Base-by-base conservation (phyloP, 306 rosid species). In the Dryas octopetala region DNA sequence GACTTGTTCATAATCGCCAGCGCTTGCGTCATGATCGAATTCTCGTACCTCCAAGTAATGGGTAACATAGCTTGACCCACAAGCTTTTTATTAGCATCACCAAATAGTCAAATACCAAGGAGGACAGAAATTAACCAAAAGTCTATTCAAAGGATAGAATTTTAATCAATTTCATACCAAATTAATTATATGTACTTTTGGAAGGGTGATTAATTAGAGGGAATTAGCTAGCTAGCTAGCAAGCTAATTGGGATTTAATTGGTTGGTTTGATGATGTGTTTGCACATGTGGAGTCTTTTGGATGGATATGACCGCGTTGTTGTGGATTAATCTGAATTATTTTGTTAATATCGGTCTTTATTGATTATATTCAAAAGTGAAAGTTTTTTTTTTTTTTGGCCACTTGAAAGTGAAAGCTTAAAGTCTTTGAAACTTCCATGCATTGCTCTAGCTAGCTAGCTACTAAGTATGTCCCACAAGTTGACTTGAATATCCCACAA, bases 371-470 rank as follows among this genome's bases (percentile, higher is more conserved):
- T 55, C 32, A 78, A 74, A 63, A 74, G 74, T 47, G 66, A 55
- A 28, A 58, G 76, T 19, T 19, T 23, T 23, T 23, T 23, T 23
- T 23, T 23, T 23, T 23, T 23, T 23, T 23, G 23, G 23, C 23
- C 23, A 23, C 23, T 23, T 23, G 80, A 74, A 63, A 74, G 74
- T 47, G 66, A 55, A 43, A 58, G 76, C n/a, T 66, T 10, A 52
- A 14, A 72, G 78, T 32, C 5, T 66, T 47, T 19, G 86, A 79
- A 83, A 59, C 81, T 74, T 79, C 80, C 78, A 49, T 48, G 78
- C 55, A 59, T 58, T 32, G 38, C 15, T 40, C 26, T 61, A 59
- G 64, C 6, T n/a, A 26, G 66, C 47, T n/a, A 26, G 66, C 47
- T n/a, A n/a, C 28, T 23, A 43, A 40, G 63, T 12, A 9, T 75